A percentile compares a stretch with the other conserved stretches of the same genome.
Conservation (phyloP, 1,284 basidiomycete species). For the Melampsora abietis-canadensis region DNA sequence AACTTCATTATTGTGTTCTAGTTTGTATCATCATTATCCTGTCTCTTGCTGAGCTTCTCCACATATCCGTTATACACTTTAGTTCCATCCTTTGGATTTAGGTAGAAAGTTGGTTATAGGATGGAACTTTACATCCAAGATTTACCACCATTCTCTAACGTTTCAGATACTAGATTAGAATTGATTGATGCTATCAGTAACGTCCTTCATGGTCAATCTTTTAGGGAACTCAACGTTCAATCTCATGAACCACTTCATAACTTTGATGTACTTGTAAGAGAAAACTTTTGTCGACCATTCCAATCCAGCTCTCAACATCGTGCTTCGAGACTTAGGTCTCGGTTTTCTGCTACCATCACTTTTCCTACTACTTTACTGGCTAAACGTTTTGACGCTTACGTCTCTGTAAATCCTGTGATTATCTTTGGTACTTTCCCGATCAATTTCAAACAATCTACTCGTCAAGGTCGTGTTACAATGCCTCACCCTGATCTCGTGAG, state of each 20-base stretch:
- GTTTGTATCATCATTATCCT: too few species aligned
- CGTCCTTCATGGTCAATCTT: neutral
- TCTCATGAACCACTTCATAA: neutral
- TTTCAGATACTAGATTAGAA: constrained; percentile 8
- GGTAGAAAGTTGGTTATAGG: too few species aligned
- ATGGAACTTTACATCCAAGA: constrained; percentile 5
- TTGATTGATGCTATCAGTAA: neutral
- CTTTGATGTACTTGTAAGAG: constrained; percentile 2
- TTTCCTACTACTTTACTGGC: constrained; percentile 1
- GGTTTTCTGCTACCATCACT: neutral
- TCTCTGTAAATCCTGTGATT: neutral
- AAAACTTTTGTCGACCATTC: neutral
- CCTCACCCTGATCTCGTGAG: neutral
- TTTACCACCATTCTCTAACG: neutral
- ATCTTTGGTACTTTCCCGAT: neutral
- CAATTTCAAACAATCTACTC: neutral
- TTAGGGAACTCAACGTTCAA: neutral
- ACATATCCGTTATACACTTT: too few species aligned
- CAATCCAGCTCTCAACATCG: neutral
- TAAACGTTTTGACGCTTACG: constrained; percentile 5
- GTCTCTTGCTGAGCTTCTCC: too few species aligned
- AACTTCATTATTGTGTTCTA: too few species aligned
- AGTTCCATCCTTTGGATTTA: too few species aligned
- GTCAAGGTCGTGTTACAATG: neutral
- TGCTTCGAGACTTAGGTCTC: neutral